Percentiles rank a stretch among this genome's conserved stretches.
Evolutionary conservation across 2,329 filamentous ascomycete genomes (phyloP).

Genomic region (Ilyonectria destructans): DNA sequence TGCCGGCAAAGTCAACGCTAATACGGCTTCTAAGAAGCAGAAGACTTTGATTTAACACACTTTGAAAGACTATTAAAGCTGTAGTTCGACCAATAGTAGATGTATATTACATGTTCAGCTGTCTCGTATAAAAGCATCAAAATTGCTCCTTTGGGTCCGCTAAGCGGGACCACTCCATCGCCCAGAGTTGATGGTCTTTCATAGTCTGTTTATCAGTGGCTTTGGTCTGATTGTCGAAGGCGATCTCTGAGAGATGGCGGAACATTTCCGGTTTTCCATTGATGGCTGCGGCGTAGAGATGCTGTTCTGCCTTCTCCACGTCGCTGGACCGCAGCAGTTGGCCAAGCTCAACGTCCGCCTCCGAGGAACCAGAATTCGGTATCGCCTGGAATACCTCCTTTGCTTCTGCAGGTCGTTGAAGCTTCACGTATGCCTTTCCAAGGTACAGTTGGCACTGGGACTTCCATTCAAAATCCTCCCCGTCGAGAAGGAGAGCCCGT

Average conservation of each 20-base stretch:
- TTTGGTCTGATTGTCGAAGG: constrained; percentile 44
- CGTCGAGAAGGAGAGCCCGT: constrained; percentile 44
- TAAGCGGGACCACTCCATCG: constrained; percentile 55
- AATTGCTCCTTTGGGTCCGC: constrained; percentile 45
- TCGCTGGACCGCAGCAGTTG: constrained; percentile 44
- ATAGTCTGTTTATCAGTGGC: constrained; percentile 32
- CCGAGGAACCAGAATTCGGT: constrained; percentile 39
- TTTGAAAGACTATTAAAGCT: neutral
- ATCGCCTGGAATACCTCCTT: constrained; percentile 43
- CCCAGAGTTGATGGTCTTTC: constrained; percentile 50
- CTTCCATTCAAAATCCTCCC: constrained; percentile 49
- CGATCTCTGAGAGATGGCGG: constrained; percentile 50
- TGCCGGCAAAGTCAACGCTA: constrained; percentile 33
- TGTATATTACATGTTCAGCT: constrained; percentile 7
- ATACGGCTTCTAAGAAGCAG: constrained; percentile 48
- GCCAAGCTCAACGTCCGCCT: constrained; percentile 50
- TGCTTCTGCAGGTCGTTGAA: constrained; percentile 46
- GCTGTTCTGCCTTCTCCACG: constrained; percentile 43
- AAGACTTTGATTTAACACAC: constrained; percentile 32
- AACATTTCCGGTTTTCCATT: constrained; percentile 48
- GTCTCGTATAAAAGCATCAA: constrained; percentile 32
- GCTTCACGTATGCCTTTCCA: constrained; percentile 44
- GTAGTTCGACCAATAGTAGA: neutral
- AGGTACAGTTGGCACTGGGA: constrained; percentile 47
- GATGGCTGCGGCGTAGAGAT: constrained; percentile 48